phyloP scores from a whole-genome alignment of 2,329 filamentous ascomycete genomes.

The Fusarium begoniae region DNA sequence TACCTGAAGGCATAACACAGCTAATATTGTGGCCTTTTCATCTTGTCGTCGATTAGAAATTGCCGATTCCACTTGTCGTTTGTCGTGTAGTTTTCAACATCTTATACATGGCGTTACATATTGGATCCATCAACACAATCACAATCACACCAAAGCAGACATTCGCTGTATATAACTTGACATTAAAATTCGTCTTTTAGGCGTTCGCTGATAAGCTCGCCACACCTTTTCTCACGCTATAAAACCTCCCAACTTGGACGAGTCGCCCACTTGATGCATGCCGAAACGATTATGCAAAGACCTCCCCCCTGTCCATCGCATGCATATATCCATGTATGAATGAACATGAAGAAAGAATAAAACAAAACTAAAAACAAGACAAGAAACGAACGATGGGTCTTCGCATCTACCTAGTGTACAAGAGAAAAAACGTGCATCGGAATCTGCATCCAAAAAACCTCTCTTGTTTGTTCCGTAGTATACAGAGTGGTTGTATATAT shows the following conservation, averaged over 20 bases:
- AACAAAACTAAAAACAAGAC: background rate
- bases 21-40: background rate
- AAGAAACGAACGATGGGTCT: slow-evolving; percentile 4
- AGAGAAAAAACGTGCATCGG: slow-evolving; percentile 12
- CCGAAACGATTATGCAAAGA: slow-evolving; percentile 36
- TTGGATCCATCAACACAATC: background rate
- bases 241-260: slow-evolving; percentile 13
- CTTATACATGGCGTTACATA: too few relatives aligned
- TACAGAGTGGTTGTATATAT: slow-evolving; percentile 40
- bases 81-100: too few relatives aligned
- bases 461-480: slow-evolving; percentile 35
- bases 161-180: slow-evolving; percentile 10
- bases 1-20: too few relatives aligned
- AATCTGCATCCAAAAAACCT: slow-evolving; percentile 39
- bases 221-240: slow-evolving; percentile 13
- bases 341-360: slow-evolving; percentile 3
- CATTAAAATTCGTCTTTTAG: slow-evolving; percentile 29
- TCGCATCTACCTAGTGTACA: slow-evolving; percentile 37
- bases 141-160: background rate
- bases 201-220: slow-evolving; percentile 23
- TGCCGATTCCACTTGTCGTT: too few relatives aligned
- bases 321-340: slow-evolving; percentile 16
- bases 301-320: background rate
- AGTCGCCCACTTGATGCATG: slow-evolving; percentile 16
- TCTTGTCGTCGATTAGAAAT: background rate